These are phyloP conservation scores for Amanita jacksonii DNA, from an alignment of 768 basidiomycete species.

Conservation along the genomic window DNA sequence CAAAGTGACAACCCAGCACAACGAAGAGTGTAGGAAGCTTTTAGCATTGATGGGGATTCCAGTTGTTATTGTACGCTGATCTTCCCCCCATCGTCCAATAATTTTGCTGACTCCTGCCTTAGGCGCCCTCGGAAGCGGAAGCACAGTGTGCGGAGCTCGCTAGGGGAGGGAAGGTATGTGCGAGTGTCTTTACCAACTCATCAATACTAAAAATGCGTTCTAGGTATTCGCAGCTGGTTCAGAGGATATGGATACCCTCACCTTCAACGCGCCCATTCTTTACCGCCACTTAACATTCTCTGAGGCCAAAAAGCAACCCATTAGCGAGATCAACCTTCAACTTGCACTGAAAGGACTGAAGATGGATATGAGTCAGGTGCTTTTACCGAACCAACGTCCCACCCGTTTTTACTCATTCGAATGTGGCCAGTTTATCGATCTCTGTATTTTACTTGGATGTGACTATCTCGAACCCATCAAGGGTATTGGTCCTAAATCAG, in stretches of 20 bases:
- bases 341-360: constrained; percentile 80
- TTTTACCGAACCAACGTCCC: background rate
- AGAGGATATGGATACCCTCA: constrained; percentile 99
- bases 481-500: constrained; percentile 92
- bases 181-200: background rate
- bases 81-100: background rate
- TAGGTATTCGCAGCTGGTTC: constrained; percentile 97
- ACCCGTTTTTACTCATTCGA: background rate
- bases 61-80: constrained; percentile 65
- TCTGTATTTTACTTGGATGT: constrained; percentile 94
- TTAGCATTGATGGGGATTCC: constrained; percentile 96
- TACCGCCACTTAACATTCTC: constrained; percentile 96
- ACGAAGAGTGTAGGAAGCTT: constrained; percentile 86
- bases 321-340: constrained; percentile 81
- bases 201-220: background rate
- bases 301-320: constrained; percentile 95
- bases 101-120: constrained; percentile 3
- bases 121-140: constrained; percentile 99
- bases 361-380: constrained; percentile 87
- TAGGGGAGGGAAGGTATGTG: constrained; percentile 77
- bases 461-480: constrained; percentile 99
- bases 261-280: constrained; percentile 86
- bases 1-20: constrained; percentile 91
- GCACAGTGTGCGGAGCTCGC: constrained; percentile 98
- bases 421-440: constrained; percentile 78